Base-by-base conservation (phyloP, 2,329 filamentous ascomycete genomes). In the Clathrospora elynae region DNA sequence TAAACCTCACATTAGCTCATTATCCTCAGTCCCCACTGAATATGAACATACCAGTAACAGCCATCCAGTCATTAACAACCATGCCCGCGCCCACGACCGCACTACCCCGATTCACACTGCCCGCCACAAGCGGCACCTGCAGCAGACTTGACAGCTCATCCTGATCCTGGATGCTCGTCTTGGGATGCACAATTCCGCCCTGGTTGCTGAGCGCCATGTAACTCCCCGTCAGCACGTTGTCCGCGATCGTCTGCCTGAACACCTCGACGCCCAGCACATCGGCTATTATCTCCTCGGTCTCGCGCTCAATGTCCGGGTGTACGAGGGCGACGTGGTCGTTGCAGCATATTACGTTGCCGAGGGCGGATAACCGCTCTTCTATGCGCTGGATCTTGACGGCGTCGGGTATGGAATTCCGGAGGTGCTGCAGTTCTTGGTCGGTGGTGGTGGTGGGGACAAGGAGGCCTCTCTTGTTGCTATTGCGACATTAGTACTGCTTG, bases 271-370 rank as follows among this genome's bases (percentile, higher is more conserved):
- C 88, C 13, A 95, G 77, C 46, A 95, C 89, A 70, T 99, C 93
- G 62, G 93, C 90, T 67, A 99, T 91, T 73, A 99, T 96, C 77
- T 99, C 93, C 75, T 99, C 93, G 11, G 91, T 96, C 78, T 99
- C 93, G 51, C 92, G 87, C 79, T 97, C 93, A 48, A 99, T 79
- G 67, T 99, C 93, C 8, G 93, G 93, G 71, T 99, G 93, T 50
- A 97, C 85, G 30, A 99, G 85, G 37, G 93, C 93, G 58, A 97
- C 93, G 74, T 96, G 91, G 74, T 99, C 93, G 73, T 97, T 97
- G 65, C 84, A 84, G 65, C 90, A 95, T 66, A 99, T 96, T 51
- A 97, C 93, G 70, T 99, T 99, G 50, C 93, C 93, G 17, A 99
- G 83, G 4, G 93, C 93, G 12, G 90, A 96, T 53, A 99, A 80